Evolutionary conservation across 2,329 filamentous ascomycete species (phyloP), one percentile per base, ranked within the genome.

Genomic region (Neofusicoccum kwambonambiense): DNA sequence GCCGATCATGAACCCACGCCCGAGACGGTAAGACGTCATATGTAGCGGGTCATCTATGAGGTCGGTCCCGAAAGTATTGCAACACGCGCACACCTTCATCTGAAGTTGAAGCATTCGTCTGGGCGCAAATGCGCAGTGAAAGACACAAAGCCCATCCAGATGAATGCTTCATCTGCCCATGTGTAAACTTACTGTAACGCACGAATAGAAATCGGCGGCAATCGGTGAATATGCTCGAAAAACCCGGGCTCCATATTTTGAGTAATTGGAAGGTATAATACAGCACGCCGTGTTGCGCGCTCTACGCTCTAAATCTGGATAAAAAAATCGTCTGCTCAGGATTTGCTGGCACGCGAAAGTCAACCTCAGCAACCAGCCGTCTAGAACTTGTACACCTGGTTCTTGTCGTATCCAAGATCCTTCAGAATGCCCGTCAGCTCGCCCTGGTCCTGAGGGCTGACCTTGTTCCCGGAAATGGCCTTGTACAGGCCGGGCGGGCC

Each of bases 381-480:
- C 57, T 88, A 97, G 75, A 97, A 96, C 86, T 98, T 98, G 84
- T 92, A 97, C 41, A 98, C 93, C 83, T 98, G 95, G 66, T 98
- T 91, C 83, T 92, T 88, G 70, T 74, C 83, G 80, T 92, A 93
- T 47, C 93, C 93, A 42, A 97, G 83, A 73, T 97, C 92, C 82
- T 92, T 90, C 69, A 99, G 83, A 69, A 89, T 83, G 68, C 91
- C 95, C 8, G 82, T 83, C 69, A 99, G 84, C 81, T 98, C 94
- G 71, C 95, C 95, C 82, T 99, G 95, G 77, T 99, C 93, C 73
- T 87, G 84, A n/a, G 93, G 93, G 80, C 90, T 95, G 78, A 90
- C 89, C 91, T 99, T 98, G 74, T 81, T 80, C 39, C 95, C 95
- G 42, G 90, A 94, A 70, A 98, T 88, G 66, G 93, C 90, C 79